Percentiles rank a stretch among this genome's conserved stretches.
phyloP scores from a whole-genome alignment of 1,284 basidiomycete species.

The Inonotus obliquus region DNA sequence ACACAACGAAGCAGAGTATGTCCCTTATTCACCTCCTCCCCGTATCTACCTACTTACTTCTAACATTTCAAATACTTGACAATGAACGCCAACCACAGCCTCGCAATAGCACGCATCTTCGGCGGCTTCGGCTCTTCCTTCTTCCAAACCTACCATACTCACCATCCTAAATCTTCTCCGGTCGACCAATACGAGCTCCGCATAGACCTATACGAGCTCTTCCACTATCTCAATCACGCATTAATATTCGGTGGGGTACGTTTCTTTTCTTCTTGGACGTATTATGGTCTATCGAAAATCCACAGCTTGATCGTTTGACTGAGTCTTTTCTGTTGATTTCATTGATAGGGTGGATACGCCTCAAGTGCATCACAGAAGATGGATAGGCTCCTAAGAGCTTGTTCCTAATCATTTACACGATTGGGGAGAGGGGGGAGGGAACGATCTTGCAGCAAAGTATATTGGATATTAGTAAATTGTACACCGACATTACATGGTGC shows the following conservation, averaged over 20 bases:
- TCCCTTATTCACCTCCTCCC: slow-evolving; percentile 5
- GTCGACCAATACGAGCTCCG: slow-evolving; percentile 65
- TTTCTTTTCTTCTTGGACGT: slow-evolving; percentile 12
- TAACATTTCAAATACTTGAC: no score
- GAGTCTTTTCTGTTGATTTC: background rate
- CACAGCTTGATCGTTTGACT: no score
- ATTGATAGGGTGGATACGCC: slow-evolving; percentile 48
- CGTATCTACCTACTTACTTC: no score
- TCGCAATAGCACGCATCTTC: slow-evolving; percentile 82
- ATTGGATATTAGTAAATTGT: background rate
- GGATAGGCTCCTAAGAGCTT: slow-evolving; percentile 38
- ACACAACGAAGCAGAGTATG: slow-evolving; percentile 84
- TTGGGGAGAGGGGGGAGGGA: background rate
- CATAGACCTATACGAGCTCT: slow-evolving; percentile 75
- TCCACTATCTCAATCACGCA: slow-evolving; percentile 85
- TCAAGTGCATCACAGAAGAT: slow-evolving; percentile 51
- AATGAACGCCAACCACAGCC: no score
- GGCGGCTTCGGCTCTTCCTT: slow-evolving; percentile 74
- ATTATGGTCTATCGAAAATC: no score
- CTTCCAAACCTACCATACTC: slow-evolving; percentile 68
- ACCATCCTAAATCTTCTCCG: slow-evolving; percentile 67
- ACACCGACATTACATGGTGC: background rate
- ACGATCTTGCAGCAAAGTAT: background rate
- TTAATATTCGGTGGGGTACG: slow-evolving; percentile 63
- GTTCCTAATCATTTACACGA: background rate